Percentiles rank a stretch among this genome's conserved stretches.
Evolutionary conservation across 2,329 filamentous ascomycete species (phyloP).

Genomic region (Colletotrichum agaves): DNA sequence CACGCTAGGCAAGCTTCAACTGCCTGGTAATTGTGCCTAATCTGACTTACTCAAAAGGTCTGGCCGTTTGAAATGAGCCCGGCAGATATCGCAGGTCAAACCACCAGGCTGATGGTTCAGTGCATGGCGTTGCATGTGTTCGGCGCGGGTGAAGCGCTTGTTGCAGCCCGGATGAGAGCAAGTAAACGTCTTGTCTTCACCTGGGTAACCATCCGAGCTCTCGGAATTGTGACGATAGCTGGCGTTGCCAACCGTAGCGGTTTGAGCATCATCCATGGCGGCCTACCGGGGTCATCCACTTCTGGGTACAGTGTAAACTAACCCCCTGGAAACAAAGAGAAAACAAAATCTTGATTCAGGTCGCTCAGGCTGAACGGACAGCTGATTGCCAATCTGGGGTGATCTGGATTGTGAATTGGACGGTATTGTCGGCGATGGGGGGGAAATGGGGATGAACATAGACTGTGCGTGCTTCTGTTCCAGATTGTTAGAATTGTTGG

Average conservation of each 20-base stretch:
- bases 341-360: background rate
- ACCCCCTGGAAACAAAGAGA: background rate
- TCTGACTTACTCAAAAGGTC: conserved; percentile 55
- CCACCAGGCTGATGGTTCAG: conserved; percentile 66
- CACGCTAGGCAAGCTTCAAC: background rate
- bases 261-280: conserved; percentile 2
- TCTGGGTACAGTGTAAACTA: background rate
- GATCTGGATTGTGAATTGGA: background rate
- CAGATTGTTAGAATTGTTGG: no score
- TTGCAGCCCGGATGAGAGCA: conserved; percentile 59
- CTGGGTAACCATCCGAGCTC: conserved; percentile 17
- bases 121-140: conserved; percentile 67
- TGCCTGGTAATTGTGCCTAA: background rate
- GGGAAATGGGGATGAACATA: conserved; percentile 30
- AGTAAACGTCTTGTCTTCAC: conserved; percentile 26
- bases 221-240: conserved; percentile 23
- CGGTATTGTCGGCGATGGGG: conserved; percentile 26
- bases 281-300: conserved; percentile 13
- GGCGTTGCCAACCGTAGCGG: background rate
- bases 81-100: conserved; percentile 67
- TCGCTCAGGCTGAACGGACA: background rate
- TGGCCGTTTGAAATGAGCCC: conserved; percentile 69
- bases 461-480: background rate
- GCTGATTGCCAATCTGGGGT: background rate
- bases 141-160: conserved; percentile 66